Evolutionary conservation across 2,329 filamentous ascomycete genomes (phyloP), one percentile per base, ranked within the genome.

Genomic region (Ophioceras dolichostomum): DNA sequence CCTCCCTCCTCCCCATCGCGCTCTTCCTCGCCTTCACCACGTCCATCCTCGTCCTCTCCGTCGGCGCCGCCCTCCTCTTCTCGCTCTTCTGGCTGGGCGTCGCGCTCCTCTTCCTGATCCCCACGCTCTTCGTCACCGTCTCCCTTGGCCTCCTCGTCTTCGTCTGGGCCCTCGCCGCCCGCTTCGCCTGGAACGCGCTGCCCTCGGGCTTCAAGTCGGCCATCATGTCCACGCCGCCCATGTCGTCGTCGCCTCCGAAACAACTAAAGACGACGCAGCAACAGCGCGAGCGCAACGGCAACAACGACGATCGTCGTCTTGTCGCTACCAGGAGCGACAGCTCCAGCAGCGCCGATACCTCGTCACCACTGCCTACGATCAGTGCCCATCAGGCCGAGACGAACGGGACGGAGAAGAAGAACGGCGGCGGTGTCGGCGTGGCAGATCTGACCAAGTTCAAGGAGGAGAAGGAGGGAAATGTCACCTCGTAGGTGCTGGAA

Each of bases 1-100:
- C 87, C 43, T 76, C 76, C 12, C 68, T 76, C 40, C 56, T 83
- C 12, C 84, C 84, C 1, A 49, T 88, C 41, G 56, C 77, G 29
- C 59, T 87, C 43, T 89, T 91, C 62, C 44, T 69, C 39, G 61
- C 71, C 47, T 86, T 88, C 62, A 65, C 70, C 39, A 47, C 78
- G 29, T 74, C 72, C 28, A 71, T 78, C 41, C 57, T 79, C 43
- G 55, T 77, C 43, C 70, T 85, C 53, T 71, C 79, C 13, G 52
- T 83, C 29, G 58, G 76, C 30, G 66, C 68, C 21, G 78, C 77
- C 10, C 49, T 83, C 28, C 49, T 77, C 39, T 83, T 84, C 61
- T 70, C 73, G 2, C 65, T 82, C 34, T 77, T 82, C 61, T 79
- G 76, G 64, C 62, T 39, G 2, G 37, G 31, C 17, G 37, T 39